Evolutionary conservation across 768 basidiomycete genomes (phyloP), one percentile per base, ranked within the genome.

Genomic region (Mycena alexandri): DNA sequence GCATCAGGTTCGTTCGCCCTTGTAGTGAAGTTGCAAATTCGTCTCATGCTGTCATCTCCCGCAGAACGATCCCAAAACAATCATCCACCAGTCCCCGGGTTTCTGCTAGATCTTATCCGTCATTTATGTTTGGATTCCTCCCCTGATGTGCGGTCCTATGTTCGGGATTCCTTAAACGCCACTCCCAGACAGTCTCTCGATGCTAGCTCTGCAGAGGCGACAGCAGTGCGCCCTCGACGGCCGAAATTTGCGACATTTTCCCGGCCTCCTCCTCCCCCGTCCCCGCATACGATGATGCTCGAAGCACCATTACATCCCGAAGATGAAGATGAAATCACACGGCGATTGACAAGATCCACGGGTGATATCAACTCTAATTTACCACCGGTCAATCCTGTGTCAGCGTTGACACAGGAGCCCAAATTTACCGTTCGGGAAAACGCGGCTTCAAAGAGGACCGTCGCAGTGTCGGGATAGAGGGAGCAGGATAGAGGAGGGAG

Each of bases 141-240:
- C 54, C 79, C 81, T 68, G 89, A 90, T 73, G 91, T 92, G 62
- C 84, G 81, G 71, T 83, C 89, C 48, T 93, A 88, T 71, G 82
- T 89, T 61, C 82, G 79, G 43, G 75, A 78, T 58, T 66, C 79
- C 55, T 69, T 60, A 61, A 61, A 44, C 67, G 43, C 48, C 57
- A 21, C 51, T 29, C 56, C 63, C 33, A 25, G 34, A 41, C 54
- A 48, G 17, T 41, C 68, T 16, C 21, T 52, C 56, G 51, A 33
- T 60, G 63, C 63, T 42, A 54, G 48, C 41, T 21, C 58, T 24
- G 51, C 50, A 38, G 59, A 65, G 46, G 21, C 10, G 13, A 10
- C 43, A 33, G 13, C 21, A 17, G 33, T 22, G 29, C 44, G 14
- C 6, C 41, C 44, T n/a, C 63, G 52, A 60, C 72, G 43, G 71